Evolutionary conservation across 805 yeast species (phyloP), one percentile per base, ranked within the genome.

Genomic region (Lipomyces chichibuensis): DNA sequence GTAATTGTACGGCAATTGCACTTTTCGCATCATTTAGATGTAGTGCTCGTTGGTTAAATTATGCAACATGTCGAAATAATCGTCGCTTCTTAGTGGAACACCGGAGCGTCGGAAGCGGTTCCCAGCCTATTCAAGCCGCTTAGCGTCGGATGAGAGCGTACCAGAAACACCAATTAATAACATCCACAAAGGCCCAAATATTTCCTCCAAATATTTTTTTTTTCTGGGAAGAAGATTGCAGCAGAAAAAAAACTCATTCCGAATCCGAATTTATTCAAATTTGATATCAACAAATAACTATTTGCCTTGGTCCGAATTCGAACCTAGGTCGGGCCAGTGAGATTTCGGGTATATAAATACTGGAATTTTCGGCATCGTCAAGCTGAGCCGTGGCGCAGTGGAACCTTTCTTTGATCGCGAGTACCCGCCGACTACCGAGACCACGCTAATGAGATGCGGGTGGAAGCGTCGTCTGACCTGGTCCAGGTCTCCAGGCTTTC

Each of bases 341-440:
- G n/a, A n/a, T 17, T 14, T 0, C n/a, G 29, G 37, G 59, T 55
- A 43, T 43, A 62, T 62, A 55, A 59, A 62, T 56, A 9, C 55
- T 6, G 14, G 17, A 25, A 23, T 33, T 32, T n/a, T 5, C 25
- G 43, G 3, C 32, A 14, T 37, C 1, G 3, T 7, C 13, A 33
- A 56, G 27, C 52, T 63, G 62, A 32, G 59, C 57, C 37, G 17
- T 65, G 64, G 69, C 64, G 55, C 52, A 65, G 63, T 25, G 65
- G 69, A 54, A 25, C 62, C 67, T 64, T 64, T 60, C 65, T 46
- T 57, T 62, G 64, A 55, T 54, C 63, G 67, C 70, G 70, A 64
- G 37, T 67, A 63, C 65, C 67, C 70, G 67, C 70, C 17, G 33
- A 20, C 59, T n/a, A 27, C 20, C 52, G 55, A 52, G 33, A 52